Base-by-base conservation (phyloP, 805 yeast genomes). In the Ogataea dorogensis region DNA sequence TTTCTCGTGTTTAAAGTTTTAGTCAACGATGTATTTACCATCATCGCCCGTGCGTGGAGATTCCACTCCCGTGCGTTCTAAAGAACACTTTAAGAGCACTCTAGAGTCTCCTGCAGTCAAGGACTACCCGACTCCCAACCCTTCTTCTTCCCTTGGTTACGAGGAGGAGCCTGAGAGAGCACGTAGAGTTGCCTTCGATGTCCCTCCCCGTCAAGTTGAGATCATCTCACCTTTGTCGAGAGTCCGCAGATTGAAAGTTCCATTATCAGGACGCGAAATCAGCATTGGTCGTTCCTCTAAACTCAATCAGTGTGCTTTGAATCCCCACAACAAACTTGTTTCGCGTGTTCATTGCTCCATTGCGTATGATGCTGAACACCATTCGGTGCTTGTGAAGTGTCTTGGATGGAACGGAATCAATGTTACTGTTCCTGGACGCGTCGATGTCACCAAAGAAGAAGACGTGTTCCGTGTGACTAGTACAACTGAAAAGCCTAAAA, bases 371-470 rank as follows among this genome's bases (percentile, higher is more conserved):
- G 49, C 64, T 1, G 53, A 51, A 3, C 56, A 57, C 8, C 63
- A 72, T 21, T 49, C 66, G 29, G 57, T 86, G 28, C 65, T 62
- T 11, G 56, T 91, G 33, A 73, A 73, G 28, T 91, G 97, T 59
- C 58, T 77, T 36, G 97, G 98, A 3, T 74, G 79, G 62, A 91
- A 91, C 58, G 96, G 97, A 8, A 63, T 85, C 33, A 70, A 74
- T 7, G 73, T 88, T 13, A 67, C 73, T 4, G 72, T 86, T 25
- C 93, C 95, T 0, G 61, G 57, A 13, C 49, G 52, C 13, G 46
- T 67, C 9, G 47, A 57, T 12, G 68, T 68, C 27, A 29, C 38
- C 18, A 20, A 39, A 11, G 25, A 50, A 9, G 26, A 36, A 11
- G 46, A 55, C 14, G 42, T 41, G 17, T 55, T 47, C 23, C 30